Evolutionary conservation across 768 basidiomycete species (phyloP), one percentile per base, ranked within the genome.

Genomic region (Termitomyces sp.): DNA sequence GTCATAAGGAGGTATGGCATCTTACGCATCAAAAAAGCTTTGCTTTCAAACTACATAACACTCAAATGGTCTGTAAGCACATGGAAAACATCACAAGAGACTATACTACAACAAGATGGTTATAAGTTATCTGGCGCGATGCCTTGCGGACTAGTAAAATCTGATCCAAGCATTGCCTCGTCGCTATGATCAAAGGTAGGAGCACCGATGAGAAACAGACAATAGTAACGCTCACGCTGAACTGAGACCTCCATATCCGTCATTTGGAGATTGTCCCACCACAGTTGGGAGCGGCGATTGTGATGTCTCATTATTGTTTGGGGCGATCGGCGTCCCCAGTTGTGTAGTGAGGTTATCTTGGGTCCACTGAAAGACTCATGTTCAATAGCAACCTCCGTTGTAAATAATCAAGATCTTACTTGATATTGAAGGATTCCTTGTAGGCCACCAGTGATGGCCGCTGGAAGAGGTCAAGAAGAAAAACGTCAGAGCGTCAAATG

Each of bases 221-320:
- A 20, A 36, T 28, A 20, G 20, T 38, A 24, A 20, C 28, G 63
- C 77, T 51, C 63, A 80, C 79, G 73, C 77, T 60, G 64, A 52
- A 14, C 75, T 77, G 38, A 73, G 70, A 54, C 64, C 72, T 38
- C 75, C 73, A 64, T 87, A 87, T 66, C 86, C 86, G 69, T 88
- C 86, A 56, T 84, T 82, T 28, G 86, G 86, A 4, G 84, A 83
- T 20, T 73, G 53, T 6, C 81, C 83, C 5, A 79, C 79, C n/a
- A 70, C 68, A 42, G 69, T 69, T 16, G 64, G 64, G 28, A 57
- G 69, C 6, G 68, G 58, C 35, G 70, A 69, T 26, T 66, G 61
- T 7, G 68, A 62, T 0, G 75, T 80, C 6, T 72, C 70, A 45
- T 66, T 69, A 18, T 64, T 61, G 28, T 63, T 60, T 0, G 75